Percentiles rank a stretch among this genome's conserved stretches.
Conservation (phyloP, 768 basidiomycete genomes). For the Fomitopsis serialis region DNA sequence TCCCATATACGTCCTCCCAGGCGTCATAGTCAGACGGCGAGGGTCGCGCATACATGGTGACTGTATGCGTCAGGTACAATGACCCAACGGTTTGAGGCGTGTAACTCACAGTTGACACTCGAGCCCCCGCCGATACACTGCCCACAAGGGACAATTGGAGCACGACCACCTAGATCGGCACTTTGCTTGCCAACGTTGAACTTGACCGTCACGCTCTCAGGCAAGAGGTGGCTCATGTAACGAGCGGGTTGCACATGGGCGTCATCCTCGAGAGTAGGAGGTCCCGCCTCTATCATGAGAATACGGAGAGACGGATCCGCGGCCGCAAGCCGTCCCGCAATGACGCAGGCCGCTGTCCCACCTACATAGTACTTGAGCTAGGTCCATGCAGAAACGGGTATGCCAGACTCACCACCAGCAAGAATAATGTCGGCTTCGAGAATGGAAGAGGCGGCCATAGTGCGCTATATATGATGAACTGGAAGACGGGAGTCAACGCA, state of each 20-base stretch:
- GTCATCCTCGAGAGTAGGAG: conserved; percentile 39
- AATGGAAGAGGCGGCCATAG: not conserved
- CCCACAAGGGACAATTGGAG: conserved; percentile 37
- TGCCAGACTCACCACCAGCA: conserved; percentile 42
- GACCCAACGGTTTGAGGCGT: conserved; percentile 19
- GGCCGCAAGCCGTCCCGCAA: conserved; percentile 45
- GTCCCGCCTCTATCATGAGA: conserved; percentile 56
- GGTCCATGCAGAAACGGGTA: not conserved
- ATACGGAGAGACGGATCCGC: conserved; percentile 50
- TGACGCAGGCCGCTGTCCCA: conserved; percentile 50
- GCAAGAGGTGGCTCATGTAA: conserved; percentile 35
- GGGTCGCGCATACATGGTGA: conserved; percentile 51
- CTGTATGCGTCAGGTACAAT: not conserved
- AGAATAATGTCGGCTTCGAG: conserved; percentile 44
- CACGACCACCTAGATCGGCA: conserved; percentile 39
- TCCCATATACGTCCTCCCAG: conserved; percentile 46
- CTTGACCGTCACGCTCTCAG: conserved; percentile 36
- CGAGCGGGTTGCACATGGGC: conserved; percentile 48
- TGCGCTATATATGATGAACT: too few relatives aligned
- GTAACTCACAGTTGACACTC: conserved; percentile 47
- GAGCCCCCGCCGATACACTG: conserved; percentile 57
- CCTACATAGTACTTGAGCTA: conserved; percentile 13
- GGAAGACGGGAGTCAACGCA: too few relatives aligned
- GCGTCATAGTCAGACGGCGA: conserved; percentile 62
- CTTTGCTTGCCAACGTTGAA: conserved; percentile 33